These are phyloP conservation scores for Dendrocalamus latiflorus DNA, from an alignment of 202 grass and related monocot species.

Conservation along the genomic window DNA sequence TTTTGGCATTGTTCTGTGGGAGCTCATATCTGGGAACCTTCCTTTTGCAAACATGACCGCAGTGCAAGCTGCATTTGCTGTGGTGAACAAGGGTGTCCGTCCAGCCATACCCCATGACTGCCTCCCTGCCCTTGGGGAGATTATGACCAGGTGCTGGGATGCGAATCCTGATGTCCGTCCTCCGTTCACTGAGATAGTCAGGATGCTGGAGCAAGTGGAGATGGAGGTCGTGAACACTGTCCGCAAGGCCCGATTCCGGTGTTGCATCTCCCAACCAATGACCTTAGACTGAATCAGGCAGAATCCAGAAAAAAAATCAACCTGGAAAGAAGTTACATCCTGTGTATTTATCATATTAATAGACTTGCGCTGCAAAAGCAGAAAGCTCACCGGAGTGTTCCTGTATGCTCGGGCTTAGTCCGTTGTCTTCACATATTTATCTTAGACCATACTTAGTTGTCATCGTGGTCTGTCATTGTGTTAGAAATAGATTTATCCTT, in stretches of 20 bases:
- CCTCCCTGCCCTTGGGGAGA: conserved; percentile 69
- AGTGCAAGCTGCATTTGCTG: conserved; percentile 94
- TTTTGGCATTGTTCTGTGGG: conserved; percentile 93
- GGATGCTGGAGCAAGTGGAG: conserved; percentile 84
- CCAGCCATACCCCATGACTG: conserved; percentile 82
- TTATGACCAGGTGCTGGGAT: conserved; percentile 97
- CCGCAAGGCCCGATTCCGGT: conserved; percentile 79
- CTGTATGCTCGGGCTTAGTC: neutral
- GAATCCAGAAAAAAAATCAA: conserved; percentile 21
- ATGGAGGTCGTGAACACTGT: conserved; percentile 65
- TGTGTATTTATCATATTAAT: conserved; percentile 57
- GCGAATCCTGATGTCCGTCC: conserved; percentile 72
- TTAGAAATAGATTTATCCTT: conserved; percentile 38
- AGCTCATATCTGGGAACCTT: conserved; percentile 71
- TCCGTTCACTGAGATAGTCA: conserved; percentile 62
- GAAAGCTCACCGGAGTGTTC: conserved; percentile 33
- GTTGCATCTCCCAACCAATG: conserved; percentile 81
- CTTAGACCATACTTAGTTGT: conserved; percentile 39
- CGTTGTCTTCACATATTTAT: conserved; percentile 27
- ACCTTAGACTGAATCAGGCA: conserved; percentile 60
- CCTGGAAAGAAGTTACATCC: conserved; percentile 33
- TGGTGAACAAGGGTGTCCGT: conserved; percentile 82
- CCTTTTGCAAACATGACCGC: conserved; percentile 94
- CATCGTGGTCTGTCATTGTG: conserved; percentile 5
- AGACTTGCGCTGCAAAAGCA: conserved; percentile 30